Base-by-base conservation (phyloP, 495 filamentous ascomycete species). In the Aspergillus coremiiformis region DNA sequence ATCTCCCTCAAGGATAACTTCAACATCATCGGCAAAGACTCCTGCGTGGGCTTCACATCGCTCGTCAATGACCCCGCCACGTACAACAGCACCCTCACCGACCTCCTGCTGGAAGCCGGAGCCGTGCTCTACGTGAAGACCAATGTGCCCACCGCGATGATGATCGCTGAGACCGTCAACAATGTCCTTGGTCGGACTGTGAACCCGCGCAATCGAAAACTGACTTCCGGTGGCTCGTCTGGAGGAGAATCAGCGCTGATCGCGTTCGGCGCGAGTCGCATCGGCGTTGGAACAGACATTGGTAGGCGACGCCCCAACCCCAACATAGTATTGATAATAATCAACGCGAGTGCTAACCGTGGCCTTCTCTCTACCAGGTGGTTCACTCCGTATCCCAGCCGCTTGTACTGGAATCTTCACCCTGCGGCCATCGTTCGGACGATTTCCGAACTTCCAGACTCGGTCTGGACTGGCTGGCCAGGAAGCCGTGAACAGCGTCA, bases 201-300 rank as follows among this genome's bases (percentile, higher is more conserved):
- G 8, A 82, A 83, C 58, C 79, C 84, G 0, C 67, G 72, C 49
- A 83, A 85, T 59, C 70, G 64, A 5, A 64, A 61, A 0, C 60
- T 86, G 24, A 84, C 78, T 9, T 62, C 76, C 4, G 84, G 84
- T 5, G 84, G 84, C 0, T 82, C 78, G 39, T 81, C 80, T 1
- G 83, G 84, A 12, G 85, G 85, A 42, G 85, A 89, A 60, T 79
- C 74, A 0, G 80, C 84, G 0, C 67, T 88, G n/a, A 54, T 86
- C 30, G 81, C 72, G 0, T 64, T 80, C 1, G 62, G 77, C 1
- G 84, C 83, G 1, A 81, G 77, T 29, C 67, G 76, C 24, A 64
- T 87, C 0, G 85, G 85, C 0, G 80, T 89, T 37, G 85, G 84
- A 0, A 83, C 81, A 1, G 85, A 89, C 58, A 78, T 89, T 39